Percentiles rank a stretch among this genome's conserved stretches.
Evolutionary conservation across 352 stramenopile species (phyloP).

Genomic region (Phytophthora melonis): DNA sequence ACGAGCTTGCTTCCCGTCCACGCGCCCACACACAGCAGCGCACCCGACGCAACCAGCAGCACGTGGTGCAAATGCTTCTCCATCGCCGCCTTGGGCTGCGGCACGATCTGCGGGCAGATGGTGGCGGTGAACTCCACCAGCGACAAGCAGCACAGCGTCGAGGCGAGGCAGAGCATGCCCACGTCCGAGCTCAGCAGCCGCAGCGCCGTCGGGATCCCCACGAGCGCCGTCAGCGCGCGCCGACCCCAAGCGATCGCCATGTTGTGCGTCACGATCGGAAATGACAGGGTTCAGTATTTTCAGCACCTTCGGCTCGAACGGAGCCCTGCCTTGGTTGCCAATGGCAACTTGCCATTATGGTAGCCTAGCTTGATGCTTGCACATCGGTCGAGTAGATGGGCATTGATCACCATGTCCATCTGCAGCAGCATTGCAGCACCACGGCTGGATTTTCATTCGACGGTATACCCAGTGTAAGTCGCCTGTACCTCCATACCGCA

Average conservation of each 20-base stretch:
- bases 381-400: no score
- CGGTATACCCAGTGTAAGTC: no score
- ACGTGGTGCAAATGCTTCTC: conserved; percentile 31
- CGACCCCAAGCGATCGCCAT: conserved; percentile 66
- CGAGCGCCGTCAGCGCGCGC: conserved; percentile 61
- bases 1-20: conserved; percentile 48
- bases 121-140: conserved; percentile 67
- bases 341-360: no score
- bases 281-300: conserved; percentile 23
- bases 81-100: conserved; percentile 20
- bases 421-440: no score
- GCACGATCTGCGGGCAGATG: conserved; percentile 56
- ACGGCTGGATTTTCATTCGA: no score
- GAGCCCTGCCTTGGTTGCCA: no score
- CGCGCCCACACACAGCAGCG: conserved; percentile 42
- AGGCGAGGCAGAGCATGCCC: conserved; percentile 63
- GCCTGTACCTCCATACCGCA: no score
- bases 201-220: conserved; percentile 70
- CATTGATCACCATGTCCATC: no score
- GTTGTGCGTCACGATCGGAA: conserved; percentile 18
- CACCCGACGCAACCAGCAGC: conserved; percentile 41
- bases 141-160: conserved; percentile 58
- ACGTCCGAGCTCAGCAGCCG: conserved; percentile 55
- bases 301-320: neutral
- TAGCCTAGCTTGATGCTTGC: no score